These are phyloP conservation scores for Volvox carteri DNA, from an alignment of 163 green algal genomes.

Conservation along the genomic window DNA sequence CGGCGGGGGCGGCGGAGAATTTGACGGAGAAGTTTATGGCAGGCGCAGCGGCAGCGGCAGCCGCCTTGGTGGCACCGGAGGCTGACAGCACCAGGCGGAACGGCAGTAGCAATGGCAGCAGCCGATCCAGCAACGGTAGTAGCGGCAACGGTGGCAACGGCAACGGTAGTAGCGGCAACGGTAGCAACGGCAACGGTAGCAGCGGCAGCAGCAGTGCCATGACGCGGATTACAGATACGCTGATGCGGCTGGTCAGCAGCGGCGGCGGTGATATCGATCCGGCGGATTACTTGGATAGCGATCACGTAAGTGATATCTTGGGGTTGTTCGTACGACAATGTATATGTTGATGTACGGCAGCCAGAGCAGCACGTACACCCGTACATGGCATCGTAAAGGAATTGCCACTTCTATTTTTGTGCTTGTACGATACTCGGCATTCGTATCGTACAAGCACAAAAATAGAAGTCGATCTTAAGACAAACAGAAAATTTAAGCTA, in stretches of 20 bases:
- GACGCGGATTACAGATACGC: not conserved
- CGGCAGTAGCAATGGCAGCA: not conserved
- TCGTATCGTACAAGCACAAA: too few species aligned
- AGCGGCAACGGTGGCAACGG: not conserved
- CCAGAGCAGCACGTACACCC: too few species aligned
- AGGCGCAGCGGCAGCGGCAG: not conserved
- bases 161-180: too few species aligned
- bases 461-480: too few species aligned
- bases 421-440: too few species aligned
- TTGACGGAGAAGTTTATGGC: not conserved
- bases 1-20: not conserved
- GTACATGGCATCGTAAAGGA: too few species aligned
- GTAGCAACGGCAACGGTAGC: not conserved
- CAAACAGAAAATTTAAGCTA: too few species aligned
- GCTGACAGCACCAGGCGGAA: too few species aligned
- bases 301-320: conserved; percentile 8
- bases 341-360: too few species aligned
- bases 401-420: too few species aligned
- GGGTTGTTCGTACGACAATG: not conserved
- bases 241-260: conserved; percentile 23
- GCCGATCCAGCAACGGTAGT: not conserved
- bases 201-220: conserved; percentile 7
- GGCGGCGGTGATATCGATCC: conserved; percentile 22
- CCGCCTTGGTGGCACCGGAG: too few species aligned
- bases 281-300: conserved; percentile 13